These are phyloP conservation scores for Malassezia sympodialis DNA, from an alignment of 1,284 basidiomycete species.

Conservation along the genomic window DNA sequence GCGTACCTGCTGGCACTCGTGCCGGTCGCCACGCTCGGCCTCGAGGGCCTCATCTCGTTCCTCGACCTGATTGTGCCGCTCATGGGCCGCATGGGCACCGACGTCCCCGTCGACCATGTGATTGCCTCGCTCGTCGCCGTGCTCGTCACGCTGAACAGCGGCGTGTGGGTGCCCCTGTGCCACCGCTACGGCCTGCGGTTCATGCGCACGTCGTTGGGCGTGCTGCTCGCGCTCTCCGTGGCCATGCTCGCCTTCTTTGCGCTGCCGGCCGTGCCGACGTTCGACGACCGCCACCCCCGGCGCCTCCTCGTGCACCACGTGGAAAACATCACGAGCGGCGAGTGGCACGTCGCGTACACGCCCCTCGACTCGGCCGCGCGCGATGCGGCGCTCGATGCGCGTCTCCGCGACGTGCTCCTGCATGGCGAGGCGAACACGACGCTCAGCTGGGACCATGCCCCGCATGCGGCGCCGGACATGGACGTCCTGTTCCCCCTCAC, in stretches of 20 bases:
- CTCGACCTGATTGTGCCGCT: constrained; percentile 82
- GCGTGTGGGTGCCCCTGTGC: constrained; percentile 57
- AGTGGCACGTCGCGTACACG: constrained; percentile 70
- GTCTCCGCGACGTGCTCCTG: constrained; percentile 58
- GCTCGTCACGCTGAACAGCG: constrained; percentile 56
- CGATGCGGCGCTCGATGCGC: constrained; percentile 57
- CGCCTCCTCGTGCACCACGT: constrained; percentile 72
- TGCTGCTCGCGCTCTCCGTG: constrained; percentile 53
- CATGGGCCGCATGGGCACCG: constrained; percentile 54
- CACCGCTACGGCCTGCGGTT: constrained; percentile 58
- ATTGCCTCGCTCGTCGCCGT: constrained; percentile 59
- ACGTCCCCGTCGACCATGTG: constrained; percentile 65
- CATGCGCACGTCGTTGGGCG: constrained; percentile 51
- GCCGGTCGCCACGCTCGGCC: constrained; percentile 60
- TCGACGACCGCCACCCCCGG: constrained; percentile 78
- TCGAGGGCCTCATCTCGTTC: constrained; percentile 61
- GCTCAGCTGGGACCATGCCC: constrained; percentile 36
- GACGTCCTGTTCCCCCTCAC: constrained; percentile 59
- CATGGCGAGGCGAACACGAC: constrained; percentile 36
- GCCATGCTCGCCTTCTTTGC: constrained; percentile 58
- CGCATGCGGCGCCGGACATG: constrained; percentile 38
- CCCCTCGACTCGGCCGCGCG: constrained; percentile 73
- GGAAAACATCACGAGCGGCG: constrained; percentile 64
- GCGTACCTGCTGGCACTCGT: constrained; percentile 37
- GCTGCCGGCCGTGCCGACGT: constrained; percentile 54